Evolutionary conservation across 202 grass and related monocot species (phyloP).

Genomic region (Carex arenaria): DNA sequence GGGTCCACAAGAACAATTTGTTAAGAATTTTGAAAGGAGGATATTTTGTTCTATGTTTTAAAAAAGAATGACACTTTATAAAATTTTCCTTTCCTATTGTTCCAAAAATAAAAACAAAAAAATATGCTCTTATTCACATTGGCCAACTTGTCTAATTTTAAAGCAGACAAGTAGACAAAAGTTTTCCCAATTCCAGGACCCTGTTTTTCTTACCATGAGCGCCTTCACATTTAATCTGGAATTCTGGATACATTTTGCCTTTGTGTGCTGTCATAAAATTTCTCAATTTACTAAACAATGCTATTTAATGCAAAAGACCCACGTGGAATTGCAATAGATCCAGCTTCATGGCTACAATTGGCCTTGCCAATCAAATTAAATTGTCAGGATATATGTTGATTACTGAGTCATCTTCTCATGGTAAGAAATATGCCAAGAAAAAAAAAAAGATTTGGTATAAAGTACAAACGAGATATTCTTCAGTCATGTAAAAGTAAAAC

Average conservation of each 20-base stretch:
- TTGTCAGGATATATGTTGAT: background rate
- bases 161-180: background rate
- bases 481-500: no score
- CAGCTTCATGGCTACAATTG: background rate
- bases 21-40: no score
- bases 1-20: no score
- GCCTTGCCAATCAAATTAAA: background rate
- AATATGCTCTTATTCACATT: background rate
- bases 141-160: background rate
- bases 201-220: background rate
- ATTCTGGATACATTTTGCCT: background rate
- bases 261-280: background rate
- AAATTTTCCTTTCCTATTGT: no score
- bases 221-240: background rate
- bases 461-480: no score
- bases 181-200: background rate
- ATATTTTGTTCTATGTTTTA: no score
- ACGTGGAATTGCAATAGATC: background rate
- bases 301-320: background rate
- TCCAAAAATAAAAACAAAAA: no score
- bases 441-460: no score
- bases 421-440: no score
- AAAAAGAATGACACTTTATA: no score
- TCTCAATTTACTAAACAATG: background rate
- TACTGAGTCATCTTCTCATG: background rate